phyloP scores from a whole-genome alignment of 2,329 filamentous ascomycete genomes.

The Sarocladiaceae sp. region DNA sequence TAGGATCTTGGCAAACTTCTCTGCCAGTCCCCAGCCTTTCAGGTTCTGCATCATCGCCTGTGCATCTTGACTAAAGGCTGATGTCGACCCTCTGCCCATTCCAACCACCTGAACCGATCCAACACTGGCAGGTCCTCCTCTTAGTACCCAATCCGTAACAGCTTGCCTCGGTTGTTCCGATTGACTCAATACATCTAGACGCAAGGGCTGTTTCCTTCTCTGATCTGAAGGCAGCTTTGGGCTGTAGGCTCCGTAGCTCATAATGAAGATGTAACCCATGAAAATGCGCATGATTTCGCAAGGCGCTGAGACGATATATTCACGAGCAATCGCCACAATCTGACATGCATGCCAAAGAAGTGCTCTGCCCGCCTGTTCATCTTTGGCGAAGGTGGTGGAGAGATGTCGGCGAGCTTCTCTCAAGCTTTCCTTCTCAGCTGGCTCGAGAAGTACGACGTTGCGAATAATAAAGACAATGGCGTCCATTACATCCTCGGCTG shows the following conservation, averaged over 20 bases:
- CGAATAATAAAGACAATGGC: slow-evolving; percentile 23
- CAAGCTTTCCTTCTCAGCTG: slow-evolving; percentile 14
- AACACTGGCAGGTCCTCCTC: neutral
- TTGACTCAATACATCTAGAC: neutral
- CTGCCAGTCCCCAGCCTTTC: slow-evolving; percentile 1
- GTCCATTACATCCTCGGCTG: slow-evolving; percentile 21
- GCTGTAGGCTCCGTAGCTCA: slow-evolving; percentile 4
- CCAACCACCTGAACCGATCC: neutral
- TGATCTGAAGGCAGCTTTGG: neutral
- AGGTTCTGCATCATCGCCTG: slow-evolving; percentile 8
- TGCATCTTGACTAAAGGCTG: neutral
- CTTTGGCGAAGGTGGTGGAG: slow-evolving; percentile 15
- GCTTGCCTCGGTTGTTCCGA: neutral
- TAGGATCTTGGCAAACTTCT: slow-evolving; percentile 3
- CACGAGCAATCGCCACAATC: slow-evolving; percentile 22
- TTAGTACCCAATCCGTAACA: neutral
- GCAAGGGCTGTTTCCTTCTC: neutral
- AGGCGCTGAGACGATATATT: slow-evolving; percentile 22
- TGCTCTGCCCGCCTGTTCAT: slow-evolving; percentile 15
- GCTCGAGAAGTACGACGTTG: slow-evolving; percentile 14
- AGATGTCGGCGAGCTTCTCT: slow-evolving; percentile 19
- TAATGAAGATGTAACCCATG: slow-evolving; percentile 24
- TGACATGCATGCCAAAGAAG: slow-evolving; percentile 24
- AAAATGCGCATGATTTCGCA: slow-evolving; percentile 26
- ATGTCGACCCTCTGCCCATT: neutral